Evolutionary conservation across 2,329 filamentous ascomycete species (phyloP), one percentile per base, ranked within the genome.

Genomic region (Aspergillus sp.): DNA sequence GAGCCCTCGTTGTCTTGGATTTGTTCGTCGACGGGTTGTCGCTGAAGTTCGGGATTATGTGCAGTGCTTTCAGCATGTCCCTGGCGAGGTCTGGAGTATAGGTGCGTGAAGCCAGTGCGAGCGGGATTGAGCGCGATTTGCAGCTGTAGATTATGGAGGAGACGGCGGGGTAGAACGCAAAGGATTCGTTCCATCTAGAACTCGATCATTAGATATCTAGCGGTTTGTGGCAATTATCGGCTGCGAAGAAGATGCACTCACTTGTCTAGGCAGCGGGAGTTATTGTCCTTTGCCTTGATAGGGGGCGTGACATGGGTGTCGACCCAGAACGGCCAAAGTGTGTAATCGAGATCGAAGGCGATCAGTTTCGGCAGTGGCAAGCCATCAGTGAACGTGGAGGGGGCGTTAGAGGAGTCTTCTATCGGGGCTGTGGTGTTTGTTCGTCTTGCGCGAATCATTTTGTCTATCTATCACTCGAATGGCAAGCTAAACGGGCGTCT

Each of bases 271-370:
- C 72, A 75, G 58, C 76, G 75, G 27, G 77, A 77, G 61, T 78
- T 78, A 60, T 77, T 75, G 61, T 86, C 84, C 63, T 80, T 82
- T 50, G 85, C 80, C 61, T 86, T 87, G 50, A 96, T 77, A 0
- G 92, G 93, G 6, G 86, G 83, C 22, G 86, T 85, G 66, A 95
- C 89, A 76, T 97, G 93, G 3, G 92, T 96, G 79, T 98, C 95
- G 1, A 96, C 88, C 93, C 93, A 98, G 77, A 97, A 97, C 4
- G 93, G 92, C 95, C 93, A 98, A n/a, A 98, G 82, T 0, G 95
- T 98, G 81, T 97, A 98, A 81, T 98, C 93, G 61, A 98, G 86
- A 74, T 98, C 95, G 78, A 98, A 97, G 62, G 95, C 90, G 67
- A 98, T 83, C 65, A 96, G 83, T 61, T 88, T 86, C 0, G 93